Conservation (phyloP, 768 basidiomycete genomes). For the Kwoniella pini region DNA sequence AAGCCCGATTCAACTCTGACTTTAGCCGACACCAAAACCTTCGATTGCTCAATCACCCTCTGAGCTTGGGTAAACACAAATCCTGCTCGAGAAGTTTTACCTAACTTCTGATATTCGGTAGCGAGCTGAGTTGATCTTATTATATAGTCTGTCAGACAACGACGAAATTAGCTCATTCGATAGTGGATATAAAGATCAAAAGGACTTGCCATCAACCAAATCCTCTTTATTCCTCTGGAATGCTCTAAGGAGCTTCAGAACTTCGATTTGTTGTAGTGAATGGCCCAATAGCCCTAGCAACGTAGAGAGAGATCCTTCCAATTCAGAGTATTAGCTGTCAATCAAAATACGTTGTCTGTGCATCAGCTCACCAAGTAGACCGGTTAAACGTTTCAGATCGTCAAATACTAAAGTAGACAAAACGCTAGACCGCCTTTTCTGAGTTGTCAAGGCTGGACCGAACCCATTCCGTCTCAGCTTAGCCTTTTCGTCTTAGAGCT, state of each 20-base stretch:
- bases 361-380: slow-evolving; percentile 30
- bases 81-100: slow-evolving; percentile 69
- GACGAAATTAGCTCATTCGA: neutral
- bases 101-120: slow-evolving; percentile 74
- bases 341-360: too few species aligned
- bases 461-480: too few species aligned
- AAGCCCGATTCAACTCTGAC: slow-evolving; percentile 63
- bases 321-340: neutral
- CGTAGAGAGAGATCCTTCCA: slow-evolving; percentile 53
- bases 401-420: slow-evolving; percentile 16
- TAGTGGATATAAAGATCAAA: neutral
- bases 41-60: slow-evolving; percentile 10
- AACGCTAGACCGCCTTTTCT: slow-evolving; percentile 20
- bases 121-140: slow-evolving; percentile 70
- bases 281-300: slow-evolving; percentile 72
- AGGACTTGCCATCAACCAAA: slow-evolving; percentile 58
- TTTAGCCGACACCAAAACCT: slow-evolving; percentile 11
- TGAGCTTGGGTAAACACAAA: slow-evolving; percentile 60
- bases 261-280: slow-evolving; percentile 65
- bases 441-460: neutral
- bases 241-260: slow-evolving; percentile 66
- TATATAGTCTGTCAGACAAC: slow-evolving; percentile 67
- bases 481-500: too few species aligned
- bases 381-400: slow-evolving; percentile 29
- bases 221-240: slow-evolving; percentile 62